Base-by-base conservation (phyloP, 306 rosid species). In the Prunus campanulata region DNA sequence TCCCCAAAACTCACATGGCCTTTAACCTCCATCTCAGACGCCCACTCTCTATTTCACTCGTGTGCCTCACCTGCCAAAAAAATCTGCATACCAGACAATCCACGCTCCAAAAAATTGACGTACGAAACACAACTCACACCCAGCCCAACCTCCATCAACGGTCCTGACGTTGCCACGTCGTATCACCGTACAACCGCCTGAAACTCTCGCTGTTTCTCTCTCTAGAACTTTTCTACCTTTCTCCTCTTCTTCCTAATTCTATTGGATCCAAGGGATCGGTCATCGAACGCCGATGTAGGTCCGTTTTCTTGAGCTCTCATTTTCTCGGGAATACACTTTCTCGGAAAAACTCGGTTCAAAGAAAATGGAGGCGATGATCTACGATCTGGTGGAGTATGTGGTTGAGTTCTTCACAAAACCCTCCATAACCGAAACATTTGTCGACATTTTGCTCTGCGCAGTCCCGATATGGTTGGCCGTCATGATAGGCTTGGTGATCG, bases 401-500 rank as follows among this genome's bases (percentile, higher is more conserved):
- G 78, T 83, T 65, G 99, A 87, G 82, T 92, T 96, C 48, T 67
- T 92, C 69, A 81, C 83, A 85, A 91, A 82, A 80, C 99, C 99
- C 59, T 83, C 97, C 35, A 83, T 96, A 46, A 81, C 93, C 12
- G 99, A 96, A 70, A 96, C 98, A 91, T 87, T 96, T 65, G 88
- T 96, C 89, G 98, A 96, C 88, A 91, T 96, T 80, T 76, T 96
- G 86, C 88, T 96, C 14, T 96, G 98, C 52, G 88, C 96, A 46
- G 99, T 92, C 12, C 99, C 99, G 84, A 96, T 96, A 84, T 96
- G 99, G 99, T 79, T 96, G 2, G 96, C 99, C 12, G 98, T 96
- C 18, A 96, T 89, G 99, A 96, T 96, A 70, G 99, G 99, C 14
- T 66, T 96, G 32, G 71, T 85, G 3, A 91, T 96, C 87, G 98